phyloP scores from a whole-genome alignment of 2,329 filamentous ascomycete genomes.

The Phaeosphaeriaceae sp. region DNA sequence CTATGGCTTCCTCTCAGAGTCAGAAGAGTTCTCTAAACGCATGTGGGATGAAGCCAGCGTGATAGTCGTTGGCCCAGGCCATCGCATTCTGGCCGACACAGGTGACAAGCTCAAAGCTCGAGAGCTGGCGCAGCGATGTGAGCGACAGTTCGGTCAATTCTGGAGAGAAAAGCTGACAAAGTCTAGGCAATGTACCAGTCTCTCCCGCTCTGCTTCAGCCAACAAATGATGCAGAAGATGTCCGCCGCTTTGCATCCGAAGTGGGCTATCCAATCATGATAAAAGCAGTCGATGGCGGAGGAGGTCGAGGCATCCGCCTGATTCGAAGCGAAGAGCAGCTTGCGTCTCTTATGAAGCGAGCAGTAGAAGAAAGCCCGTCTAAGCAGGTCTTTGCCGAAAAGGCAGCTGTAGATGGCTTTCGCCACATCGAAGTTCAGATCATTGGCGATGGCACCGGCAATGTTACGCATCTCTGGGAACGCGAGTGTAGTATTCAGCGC shows the following conservation, averaged over 20 bases:
- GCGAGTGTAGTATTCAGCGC: slow-evolving; percentile 67
- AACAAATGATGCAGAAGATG: slow-evolving; percentile 52
- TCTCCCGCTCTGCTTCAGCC: slow-evolving; percentile 56
- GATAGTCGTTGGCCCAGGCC: slow-evolving; percentile 62
- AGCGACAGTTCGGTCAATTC: slow-evolving; percentile 1
- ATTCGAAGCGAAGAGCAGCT: slow-evolving; percentile 55
- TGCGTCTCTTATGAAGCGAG: slow-evolving; percentile 56
- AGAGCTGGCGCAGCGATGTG: slow-evolving; percentile 58
- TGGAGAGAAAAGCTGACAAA: not conserved
- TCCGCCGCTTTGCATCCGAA: slow-evolving; percentile 64
- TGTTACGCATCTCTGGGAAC: slow-evolving; percentile 65
- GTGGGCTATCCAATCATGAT: slow-evolving; percentile 65
- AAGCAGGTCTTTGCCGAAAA: slow-evolving; percentile 66
- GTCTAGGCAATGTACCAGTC: slow-evolving; percentile 56
- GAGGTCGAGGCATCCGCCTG: slow-evolving; percentile 66
- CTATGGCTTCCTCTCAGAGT: slow-evolving; percentile 69
- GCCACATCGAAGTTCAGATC: slow-evolving; percentile 68
- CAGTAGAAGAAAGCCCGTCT: slow-evolving; percentile 65
- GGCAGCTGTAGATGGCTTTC: slow-evolving; percentile 67
- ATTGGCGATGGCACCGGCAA: slow-evolving; percentile 62
- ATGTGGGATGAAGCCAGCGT: slow-evolving; percentile 59
- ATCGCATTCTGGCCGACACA: slow-evolving; percentile 63
- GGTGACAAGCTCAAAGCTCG: slow-evolving; percentile 65
- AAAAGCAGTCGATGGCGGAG: slow-evolving; percentile 70
- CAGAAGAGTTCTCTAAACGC: slow-evolving; percentile 56